Percentiles rank a stretch among this genome's conserved stretches.
These are phyloP conservation scores for Diddensiella caesifluorescens DNA, from an alignment of 805 yeast genomes.

Conservation along the genomic window DNA sequence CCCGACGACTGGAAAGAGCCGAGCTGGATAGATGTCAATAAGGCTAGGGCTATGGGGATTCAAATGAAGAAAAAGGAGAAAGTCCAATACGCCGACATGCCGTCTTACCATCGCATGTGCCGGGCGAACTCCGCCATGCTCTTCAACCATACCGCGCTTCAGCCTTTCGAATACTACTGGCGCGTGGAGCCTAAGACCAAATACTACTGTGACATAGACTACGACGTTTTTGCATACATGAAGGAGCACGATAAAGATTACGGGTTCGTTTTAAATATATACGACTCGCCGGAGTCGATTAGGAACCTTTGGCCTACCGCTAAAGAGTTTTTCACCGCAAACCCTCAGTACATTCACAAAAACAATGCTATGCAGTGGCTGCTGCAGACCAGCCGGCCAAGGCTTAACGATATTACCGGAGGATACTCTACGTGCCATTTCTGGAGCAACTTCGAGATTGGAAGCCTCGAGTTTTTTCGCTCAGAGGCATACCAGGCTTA, in stretches of 20 bases:
- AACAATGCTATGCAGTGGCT: slow-evolving; percentile 50
- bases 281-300: slow-evolving; percentile 65
- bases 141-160: slow-evolving; percentile 57
- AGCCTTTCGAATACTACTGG: slow-evolving; percentile 69
- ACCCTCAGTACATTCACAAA: slow-evolving; percentile 54
- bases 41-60: slow-evolving; percentile 37
- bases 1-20: slow-evolving; percentile 60
- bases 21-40: slow-evolving; percentile 43
- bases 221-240: slow-evolving; percentile 32
- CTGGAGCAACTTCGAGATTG: slow-evolving; percentile 88
- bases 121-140: slow-evolving; percentile 68
- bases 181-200: slow-evolving; percentile 71
- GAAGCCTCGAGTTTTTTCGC: slow-evolving; percentile 75
- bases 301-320: slow-evolving; percentile 66
- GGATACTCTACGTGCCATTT: slow-evolving; percentile 71
- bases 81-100: slow-evolving; percentile 56
- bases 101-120: slow-evolving; percentile 79
- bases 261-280: slow-evolving; percentile 66
- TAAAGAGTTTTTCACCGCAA: slow-evolving; percentile 46
- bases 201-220: slow-evolving; percentile 64
- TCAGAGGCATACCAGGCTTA: slow-evolving; percentile 60
- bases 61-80: slow-evolving; percentile 40
- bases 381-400: slow-evolving; percentile 43
- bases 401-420: slow-evolving; percentile 31
- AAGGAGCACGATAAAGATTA: slow-evolving; percentile 60